Base-by-base conservation (phyloP, 129 eudicot species). In the Flaveria brownii region DNA sequence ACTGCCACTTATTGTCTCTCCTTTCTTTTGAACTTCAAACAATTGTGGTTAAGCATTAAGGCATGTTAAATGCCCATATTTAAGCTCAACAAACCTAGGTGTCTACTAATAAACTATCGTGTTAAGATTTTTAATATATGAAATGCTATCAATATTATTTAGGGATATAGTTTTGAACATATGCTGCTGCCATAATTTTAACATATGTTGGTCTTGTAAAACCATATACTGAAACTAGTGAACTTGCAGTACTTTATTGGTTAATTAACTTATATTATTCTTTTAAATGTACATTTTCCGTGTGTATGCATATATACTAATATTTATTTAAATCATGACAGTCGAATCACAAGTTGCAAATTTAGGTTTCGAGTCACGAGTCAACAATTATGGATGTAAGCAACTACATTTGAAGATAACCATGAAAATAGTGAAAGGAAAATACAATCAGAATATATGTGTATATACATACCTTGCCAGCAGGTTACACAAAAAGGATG, bases 401-500 rank as follows among this genome's bases (percentile, higher is more conserved):
- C 39, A 80, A 74, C 59, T 16, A 71, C 30, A 63, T 28, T 20
- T 42, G 22, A 49, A 54, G 18, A 64, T 36, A 25, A 51, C 36
- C 11, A 80, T 42, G 46, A 52, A 72, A 15, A 12, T 61, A 61
- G 67, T 13, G 67, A 61, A 61, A 25, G 10, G 2, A 61, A 61
- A 13, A 25, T 25, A 41, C 41, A 61, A 61, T 61, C 9, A 14
- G 28, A 13, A 25, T 63, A 75, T 45, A 75, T 63, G 47, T 10
- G 52, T 33, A 6, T 1, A 55, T 66, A 83, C 90, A 76, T 85
- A 94, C 98, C 98, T 88, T 82, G 85, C 98, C 98, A 94, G 65
- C 98, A 94, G 18, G 81, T 65, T 51, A 81, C 83, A 82, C 98
- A 93, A 80, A 90, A 93, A 67, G 98, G 91, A 86, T 93, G 98